Percentiles rank a stretch among this genome's conserved stretches.
These are phyloP conservation scores for Hibiscus mutabilis DNA, from an alignment of 345 rosid genomes.

Conservation along the genomic window DNA sequence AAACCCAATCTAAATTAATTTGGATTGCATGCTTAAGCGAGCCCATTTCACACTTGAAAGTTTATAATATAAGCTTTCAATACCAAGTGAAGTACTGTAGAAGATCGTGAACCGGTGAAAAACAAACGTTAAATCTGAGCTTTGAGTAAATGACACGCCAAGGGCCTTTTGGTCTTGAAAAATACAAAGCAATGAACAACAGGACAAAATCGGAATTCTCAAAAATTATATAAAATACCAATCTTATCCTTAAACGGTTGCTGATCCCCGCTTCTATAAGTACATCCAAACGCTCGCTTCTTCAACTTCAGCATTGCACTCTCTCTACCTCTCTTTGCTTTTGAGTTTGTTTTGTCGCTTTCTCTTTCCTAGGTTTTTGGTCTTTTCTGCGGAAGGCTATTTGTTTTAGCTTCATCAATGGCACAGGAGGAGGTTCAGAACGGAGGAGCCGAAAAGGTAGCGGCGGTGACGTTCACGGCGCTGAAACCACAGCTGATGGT, in stretches of 20 bases:
- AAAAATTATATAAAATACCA: constrained; percentile 14
- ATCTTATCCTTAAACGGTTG: constrained; percentile 38
- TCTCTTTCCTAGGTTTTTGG: constrained; percentile 33
- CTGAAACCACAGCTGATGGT: constrained; percentile 60
- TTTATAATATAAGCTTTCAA: too few relatives aligned
- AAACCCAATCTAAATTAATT: neutral
- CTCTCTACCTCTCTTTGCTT: neutral
- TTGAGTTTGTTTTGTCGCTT: neutral
- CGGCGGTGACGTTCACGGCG: constrained; percentile 44
- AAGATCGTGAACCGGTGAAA: too few relatives aligned
- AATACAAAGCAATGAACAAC: constrained; percentile 1
- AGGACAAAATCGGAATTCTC: constrained; percentile 20
- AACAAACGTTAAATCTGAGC: too few relatives aligned
- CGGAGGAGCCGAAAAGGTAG: constrained; percentile 46
- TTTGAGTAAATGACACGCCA: constrained; percentile 7
- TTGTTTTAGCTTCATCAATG: constrained; percentile 27
- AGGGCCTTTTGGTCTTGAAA: constrained; percentile 17
- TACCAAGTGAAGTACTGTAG: neutral
- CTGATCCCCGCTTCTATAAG: constrained; percentile 57
- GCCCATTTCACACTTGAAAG: neutral
- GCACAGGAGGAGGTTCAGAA: constrained; percentile 49
- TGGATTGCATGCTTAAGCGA: neutral
- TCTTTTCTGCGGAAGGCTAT: neutral
- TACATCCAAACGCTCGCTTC: neutral
- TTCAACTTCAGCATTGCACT: constrained; percentile 14